A percentile compares a stretch with the other conserved stretches of the same genome.
phyloP scores from a whole-genome alignment of 2,329 filamentous ascomycete genomes.

The Ceratocystis cacaofunesta region DNA sequence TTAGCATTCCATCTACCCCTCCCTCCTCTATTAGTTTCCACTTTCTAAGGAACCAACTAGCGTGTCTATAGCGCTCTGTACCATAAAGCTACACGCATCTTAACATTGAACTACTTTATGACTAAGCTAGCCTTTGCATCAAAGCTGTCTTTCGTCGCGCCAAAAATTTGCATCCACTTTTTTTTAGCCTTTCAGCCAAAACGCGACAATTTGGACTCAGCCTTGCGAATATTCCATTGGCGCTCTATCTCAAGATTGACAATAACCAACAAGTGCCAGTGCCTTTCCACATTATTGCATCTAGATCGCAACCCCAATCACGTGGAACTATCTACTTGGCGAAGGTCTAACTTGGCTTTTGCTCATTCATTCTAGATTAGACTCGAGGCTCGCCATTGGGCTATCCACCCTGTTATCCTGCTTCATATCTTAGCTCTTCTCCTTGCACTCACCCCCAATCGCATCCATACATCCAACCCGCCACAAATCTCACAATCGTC shows the following conservation, averaged over 20 bases:
- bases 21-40: not conserved
- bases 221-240: slow-evolving; percentile 5
- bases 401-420: not conserved
- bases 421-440: not conserved
- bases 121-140: not conserved
- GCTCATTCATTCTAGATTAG: not conserved
- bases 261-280: not conserved
- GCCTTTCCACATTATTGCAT: not conserved
- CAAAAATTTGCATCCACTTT: slow-evolving; percentile 8
- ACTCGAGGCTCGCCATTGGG: not conserved
- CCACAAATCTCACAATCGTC: not conserved
- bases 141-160: slow-evolving; percentile 3
- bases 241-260: not conserved
- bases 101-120: not conserved
- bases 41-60: not conserved
- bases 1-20: not conserved
- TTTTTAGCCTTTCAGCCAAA: not conserved
- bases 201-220: slow-evolving; percentile 11
- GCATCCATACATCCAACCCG: not conserved
- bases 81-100: not conserved
- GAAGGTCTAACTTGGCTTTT: not conserved
- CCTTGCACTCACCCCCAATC: not conserved
- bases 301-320: not conserved
- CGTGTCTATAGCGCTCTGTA: not conserved
- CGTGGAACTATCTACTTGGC: not conserved